Conservation (phyloP, 169 alveolate genomes). For the Plasmodium adleri region DNA sequence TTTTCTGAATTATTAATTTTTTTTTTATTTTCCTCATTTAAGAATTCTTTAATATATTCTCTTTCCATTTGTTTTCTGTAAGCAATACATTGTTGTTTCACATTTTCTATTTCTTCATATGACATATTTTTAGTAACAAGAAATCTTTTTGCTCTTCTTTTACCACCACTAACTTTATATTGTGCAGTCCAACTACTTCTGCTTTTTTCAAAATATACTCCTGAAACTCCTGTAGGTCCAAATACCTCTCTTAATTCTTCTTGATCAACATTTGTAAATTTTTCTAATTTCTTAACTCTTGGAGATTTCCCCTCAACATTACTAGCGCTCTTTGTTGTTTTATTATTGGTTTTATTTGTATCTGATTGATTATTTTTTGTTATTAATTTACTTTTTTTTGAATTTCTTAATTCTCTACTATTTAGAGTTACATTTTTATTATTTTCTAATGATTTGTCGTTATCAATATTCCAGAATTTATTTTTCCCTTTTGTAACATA, state of each 20-base stretch:
- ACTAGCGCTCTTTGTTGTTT: background rate
- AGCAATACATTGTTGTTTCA: conserved; percentile 70
- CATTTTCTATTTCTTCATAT: conserved; percentile 71
- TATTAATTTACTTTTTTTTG: conserved; percentile 39
- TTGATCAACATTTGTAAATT: conserved; percentile 69
- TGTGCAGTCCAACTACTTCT: conserved; percentile 78
- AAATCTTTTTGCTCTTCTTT: conserved; percentile 75
- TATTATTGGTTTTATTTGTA: conserved; percentile 6
- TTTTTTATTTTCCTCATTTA: conserved; percentile 43
- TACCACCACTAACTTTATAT: conserved; percentile 74
- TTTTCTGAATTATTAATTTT: background rate
- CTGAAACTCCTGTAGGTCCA: conserved; percentile 76
- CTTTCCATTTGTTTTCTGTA: conserved; percentile 74
- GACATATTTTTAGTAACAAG: conserved; percentile 71
- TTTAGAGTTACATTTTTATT: background rate
- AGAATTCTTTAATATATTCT: conserved; percentile 51
- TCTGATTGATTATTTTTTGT: conserved; percentile 6
- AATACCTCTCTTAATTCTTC: conserved; percentile 57
- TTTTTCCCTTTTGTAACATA: background rate
- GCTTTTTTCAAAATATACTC: conserved; percentile 75
- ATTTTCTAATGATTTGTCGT: too few relatives aligned
- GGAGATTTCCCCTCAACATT: conserved; percentile 53
- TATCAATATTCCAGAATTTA: too few relatives aligned
- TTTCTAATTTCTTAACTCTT: conserved; percentile 59
- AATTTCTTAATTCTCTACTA: conserved; percentile 48